phyloP scores from a whole-genome alignment of 2,329 filamentous ascomycete species.

The Fusarium odoratissimum region DNA sequence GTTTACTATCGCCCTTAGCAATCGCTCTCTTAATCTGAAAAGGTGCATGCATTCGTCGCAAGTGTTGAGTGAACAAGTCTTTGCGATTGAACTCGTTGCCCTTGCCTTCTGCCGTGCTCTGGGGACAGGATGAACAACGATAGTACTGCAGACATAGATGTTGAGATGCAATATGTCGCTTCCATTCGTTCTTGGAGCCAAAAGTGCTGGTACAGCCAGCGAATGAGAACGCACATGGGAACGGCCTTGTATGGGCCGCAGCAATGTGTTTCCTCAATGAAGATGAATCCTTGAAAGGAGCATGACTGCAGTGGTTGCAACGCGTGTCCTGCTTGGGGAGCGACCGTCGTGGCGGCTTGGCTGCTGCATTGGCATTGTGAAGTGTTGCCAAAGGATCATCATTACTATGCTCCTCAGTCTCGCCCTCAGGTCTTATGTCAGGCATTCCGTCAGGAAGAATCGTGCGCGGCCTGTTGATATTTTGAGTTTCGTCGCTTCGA shows the following conservation, averaged over 20 bases:
- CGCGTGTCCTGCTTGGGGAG: slow-evolving; percentile 70
- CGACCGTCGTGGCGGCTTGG: slow-evolving; percentile 59
- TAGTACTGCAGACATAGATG: slow-evolving; percentile 80
- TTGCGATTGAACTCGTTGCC: slow-evolving; percentile 89
- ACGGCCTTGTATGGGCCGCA: slow-evolving; percentile 77
- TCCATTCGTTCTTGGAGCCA: slow-evolving; percentile 97
- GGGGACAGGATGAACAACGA: slow-evolving; percentile 71
- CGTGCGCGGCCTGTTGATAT: slow-evolving; percentile 50
- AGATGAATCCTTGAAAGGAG: slow-evolving; percentile 74
- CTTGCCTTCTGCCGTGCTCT: slow-evolving; percentile 64
- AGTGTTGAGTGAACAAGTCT: slow-evolving; percentile 94
- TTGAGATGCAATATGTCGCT: slow-evolving; percentile 90
- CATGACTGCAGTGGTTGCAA: slow-evolving; percentile 71
- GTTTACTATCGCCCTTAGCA: slow-evolving; percentile 67
- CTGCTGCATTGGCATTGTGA: slow-evolving; percentile 42
- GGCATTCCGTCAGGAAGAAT: slow-evolving; percentile 54
- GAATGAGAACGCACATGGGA: slow-evolving; percentile 86
- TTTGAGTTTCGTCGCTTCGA: slow-evolving; percentile 58
- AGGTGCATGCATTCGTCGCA: slow-evolving; percentile 91
- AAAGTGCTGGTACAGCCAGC: slow-evolving; percentile 88
- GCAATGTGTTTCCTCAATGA: slow-evolving; percentile 75
- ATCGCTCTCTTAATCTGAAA: slow-evolving; percentile 70
- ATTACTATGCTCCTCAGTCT: slow-evolving; percentile 50
- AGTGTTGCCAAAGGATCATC: slow-evolving; percentile 38
- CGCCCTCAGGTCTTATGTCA: slow-evolving; percentile 50